phyloP scores from a whole-genome alignment of 2,329 filamentous ascomycete genomes.

The Hymenoscyphus linearis region DNA sequence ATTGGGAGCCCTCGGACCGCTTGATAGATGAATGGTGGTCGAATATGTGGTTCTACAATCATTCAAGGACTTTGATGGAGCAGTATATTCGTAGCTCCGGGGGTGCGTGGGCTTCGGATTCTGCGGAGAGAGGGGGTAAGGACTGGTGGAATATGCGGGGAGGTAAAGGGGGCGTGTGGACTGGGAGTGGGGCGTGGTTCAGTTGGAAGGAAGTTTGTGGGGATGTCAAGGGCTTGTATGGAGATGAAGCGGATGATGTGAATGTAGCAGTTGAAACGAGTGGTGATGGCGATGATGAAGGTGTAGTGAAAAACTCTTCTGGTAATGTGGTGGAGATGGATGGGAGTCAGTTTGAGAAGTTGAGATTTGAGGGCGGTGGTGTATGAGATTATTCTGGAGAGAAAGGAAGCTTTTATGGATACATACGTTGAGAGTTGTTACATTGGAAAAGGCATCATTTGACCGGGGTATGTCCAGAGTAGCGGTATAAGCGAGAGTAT shows the following conservation, averaged over 20 bases:
- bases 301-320: neutral
- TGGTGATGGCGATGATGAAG: neutral
- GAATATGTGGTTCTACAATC: slow-evolving; percentile 25
- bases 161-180: slow-evolving; percentile 50
- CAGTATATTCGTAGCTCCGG: slow-evolving; percentile 41
- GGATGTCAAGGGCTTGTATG: neutral
- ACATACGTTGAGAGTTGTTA: too few species aligned
- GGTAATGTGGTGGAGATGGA: neutral
- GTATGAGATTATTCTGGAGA: too few species aligned
- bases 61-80: slow-evolving; percentile 44
- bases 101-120: slow-evolving; percentile 33
- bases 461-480: too few species aligned
- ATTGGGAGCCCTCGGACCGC: neutral
- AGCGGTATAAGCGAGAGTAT: too few species aligned
- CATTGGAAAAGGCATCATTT: too few species aligned
- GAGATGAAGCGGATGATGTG: neutral
- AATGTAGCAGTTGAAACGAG: too few species aligned
- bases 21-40: slow-evolving; percentile 8
- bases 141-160: slow-evolving; percentile 45
- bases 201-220: neutral
- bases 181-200: slow-evolving; percentile 27
- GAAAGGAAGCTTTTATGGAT: too few species aligned
- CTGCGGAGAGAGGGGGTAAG: slow-evolving; percentile 41
- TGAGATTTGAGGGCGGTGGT: neutral
- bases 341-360: neutral